These are phyloP conservation scores for Phaffia australis DNA, from an alignment of 768 basidiomycete genomes.

Conservation along the genomic window DNA sequence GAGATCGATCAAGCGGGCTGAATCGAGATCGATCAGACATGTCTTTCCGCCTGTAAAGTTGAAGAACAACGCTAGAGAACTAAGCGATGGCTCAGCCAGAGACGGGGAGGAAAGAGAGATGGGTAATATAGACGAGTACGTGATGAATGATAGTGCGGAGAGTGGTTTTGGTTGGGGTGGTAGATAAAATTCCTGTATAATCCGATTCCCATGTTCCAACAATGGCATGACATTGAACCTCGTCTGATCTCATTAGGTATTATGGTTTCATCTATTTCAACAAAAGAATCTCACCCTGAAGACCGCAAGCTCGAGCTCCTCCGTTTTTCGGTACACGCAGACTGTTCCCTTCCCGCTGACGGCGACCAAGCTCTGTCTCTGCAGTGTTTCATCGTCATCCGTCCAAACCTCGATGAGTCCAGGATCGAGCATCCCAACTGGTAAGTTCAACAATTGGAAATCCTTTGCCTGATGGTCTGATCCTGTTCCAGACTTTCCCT, in stretches of 20 bases:
- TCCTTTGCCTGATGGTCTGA: no score
- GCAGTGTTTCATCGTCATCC: no score
- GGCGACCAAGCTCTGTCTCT: no score
- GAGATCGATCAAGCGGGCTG: constrained; percentile 3
- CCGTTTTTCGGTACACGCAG: constrained; percentile 5
- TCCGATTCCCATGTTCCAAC: no score
- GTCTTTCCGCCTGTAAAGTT: constrained; percentile 9
- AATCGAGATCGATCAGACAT: constrained; percentile 10
- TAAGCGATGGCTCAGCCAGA: neutral
- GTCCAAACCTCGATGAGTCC: no score
- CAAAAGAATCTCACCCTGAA: neutral
- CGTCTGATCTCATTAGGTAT: no score
- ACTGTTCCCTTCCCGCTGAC: neutral
- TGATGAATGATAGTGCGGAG: constrained; percentile 3
- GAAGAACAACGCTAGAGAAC: constrained; percentile 12
- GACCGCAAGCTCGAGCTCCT: neutral
- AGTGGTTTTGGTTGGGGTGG: neutral
- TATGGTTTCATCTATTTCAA: neutral
- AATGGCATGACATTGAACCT: neutral
- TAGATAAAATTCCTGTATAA: neutral
- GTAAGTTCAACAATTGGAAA: no score
- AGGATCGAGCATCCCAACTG: no score
- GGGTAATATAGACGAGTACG: neutral
- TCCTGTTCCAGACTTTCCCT: no score
- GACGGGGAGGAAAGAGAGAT: neutral